Base-by-base conservation (phyloP, 2,329 filamentous ascomycete species). In the Pseudocercospora vitis region DNA sequence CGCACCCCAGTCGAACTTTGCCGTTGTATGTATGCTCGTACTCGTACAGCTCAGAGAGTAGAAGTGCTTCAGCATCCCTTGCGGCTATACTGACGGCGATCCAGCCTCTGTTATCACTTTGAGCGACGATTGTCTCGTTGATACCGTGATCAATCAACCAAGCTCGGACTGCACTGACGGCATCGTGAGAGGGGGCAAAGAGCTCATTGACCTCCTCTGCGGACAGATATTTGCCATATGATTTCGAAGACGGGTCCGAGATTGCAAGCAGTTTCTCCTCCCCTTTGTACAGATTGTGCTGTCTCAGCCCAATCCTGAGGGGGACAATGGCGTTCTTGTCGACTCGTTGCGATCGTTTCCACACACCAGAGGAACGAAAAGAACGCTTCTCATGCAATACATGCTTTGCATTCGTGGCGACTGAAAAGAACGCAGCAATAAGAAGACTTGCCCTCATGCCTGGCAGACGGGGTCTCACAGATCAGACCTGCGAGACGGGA, bases 31-130 rank as follows among this genome's bases (percentile, higher is more conserved):
- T 21, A 19, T 57, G 46, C 14, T 50, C 33, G n/a, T 54, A 50
- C 26, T 73, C 56, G 50, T 70, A 71, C 59, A 74, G 75, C 49
- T 74, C 59, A 0, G 74, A 71, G 11, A 61, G 59, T 7, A 76
- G 62, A n/a, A 76, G 59, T 2, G 53, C 42, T 55, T 76, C 73
- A 1, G 71, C 63, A 32, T 74, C 69, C 9, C 63, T 50, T 1
- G 68, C 67, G 2, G 68, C 57, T 0, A 70, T 64, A 37, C 75
- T 68, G 35, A 75, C 70, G 9, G 71, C 68, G 3, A 76, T 63
- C 73, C 73, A 76, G 39, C 70, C 49, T 53, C 55, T 68, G 59
- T 39, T 65, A 35, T 48, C 59, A 52, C 65, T 70, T 33, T 70
- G 65, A 4, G 64, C 61, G 50, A 73, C 67, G 11, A 57, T 51